These are phyloP conservation scores for Triticum urartu DNA, from an alignment of 176 grass and related monocot species.

Conservation along the genomic window DNA sequence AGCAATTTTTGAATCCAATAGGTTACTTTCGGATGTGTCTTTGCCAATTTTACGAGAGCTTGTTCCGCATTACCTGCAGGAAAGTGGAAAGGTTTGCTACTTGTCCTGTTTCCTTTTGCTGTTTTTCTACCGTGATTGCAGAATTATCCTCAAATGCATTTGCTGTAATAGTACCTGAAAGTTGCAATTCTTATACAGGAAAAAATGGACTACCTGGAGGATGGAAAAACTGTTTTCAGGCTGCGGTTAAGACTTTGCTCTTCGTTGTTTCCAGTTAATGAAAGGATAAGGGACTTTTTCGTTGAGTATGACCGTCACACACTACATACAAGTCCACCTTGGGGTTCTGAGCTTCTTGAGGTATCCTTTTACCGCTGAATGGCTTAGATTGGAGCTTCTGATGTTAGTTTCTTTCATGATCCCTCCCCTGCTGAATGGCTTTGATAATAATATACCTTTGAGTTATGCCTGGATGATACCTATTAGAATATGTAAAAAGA, in stretches of 20 bases:
- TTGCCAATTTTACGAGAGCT: slow-evolving; percentile 95
- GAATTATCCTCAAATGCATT: slow-evolving; percentile 26
- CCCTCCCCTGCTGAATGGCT: neutral
- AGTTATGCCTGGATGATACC: neutral
- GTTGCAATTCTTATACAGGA: slow-evolving; percentile 59
- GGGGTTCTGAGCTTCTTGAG: slow-evolving; percentile 99
- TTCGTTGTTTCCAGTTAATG: slow-evolving; percentile 89
- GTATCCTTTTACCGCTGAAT: slow-evolving; percentile 42
- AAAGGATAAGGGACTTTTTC: slow-evolving; percentile 94
- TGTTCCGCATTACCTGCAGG: slow-evolving; percentile 90
- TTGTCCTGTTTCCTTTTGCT: neutral
- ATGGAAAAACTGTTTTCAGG: slow-evolving; percentile 92
- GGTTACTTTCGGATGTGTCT: slow-evolving; percentile 92
- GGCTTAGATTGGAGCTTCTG: slow-evolving; percentile 25
- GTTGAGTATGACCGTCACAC: slow-evolving; percentile 96
- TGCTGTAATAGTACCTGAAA: slow-evolving; percentile 1
- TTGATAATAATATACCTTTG: neutral
- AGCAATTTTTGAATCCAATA: slow-evolving; percentile 37
- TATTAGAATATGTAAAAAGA: neutral
- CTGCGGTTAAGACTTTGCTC: slow-evolving; percentile 89
- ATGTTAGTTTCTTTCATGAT: slow-evolving; percentile 15
- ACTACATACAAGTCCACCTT: slow-evolving; percentile 93
- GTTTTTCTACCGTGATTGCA: neutral
- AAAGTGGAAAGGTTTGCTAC: slow-evolving; percentile 81
- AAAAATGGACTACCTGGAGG: slow-evolving; percentile 88